Base-by-base conservation (phyloP, 2,329 filamentous ascomycete species). In the Tolypocladium sp. region DNA sequence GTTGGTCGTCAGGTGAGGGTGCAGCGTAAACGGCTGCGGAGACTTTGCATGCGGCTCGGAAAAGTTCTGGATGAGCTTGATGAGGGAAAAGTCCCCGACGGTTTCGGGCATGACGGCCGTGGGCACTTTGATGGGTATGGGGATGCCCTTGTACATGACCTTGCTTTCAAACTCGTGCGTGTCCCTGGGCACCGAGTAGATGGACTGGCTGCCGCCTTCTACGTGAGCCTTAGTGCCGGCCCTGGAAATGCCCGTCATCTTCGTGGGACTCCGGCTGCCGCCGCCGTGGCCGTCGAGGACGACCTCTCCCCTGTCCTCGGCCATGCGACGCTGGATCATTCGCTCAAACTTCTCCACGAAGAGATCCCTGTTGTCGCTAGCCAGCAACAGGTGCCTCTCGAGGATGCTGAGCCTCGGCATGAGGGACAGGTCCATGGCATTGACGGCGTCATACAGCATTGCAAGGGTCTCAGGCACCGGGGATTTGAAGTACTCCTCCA, bases 341-440 rank as follows among this genome's bases (percentile, higher is more conserved):
- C 89, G 86, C 73, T 97, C 92, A 67, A 99, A 99, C 70, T 97
- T 99, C 70, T 99, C 94, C 38, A 97, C 84, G 69, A 99, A 99
- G 67, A 99, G 85, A 70, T 99, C 94, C 71, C 95, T 96, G 66
- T 92, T 92, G 67, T 97, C 92, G 70, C 89, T 96, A 10, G 90
- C 87, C 71, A 96, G 91, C 33, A 99, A 75, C 58, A 99, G 87
- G 66, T 91, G 87, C 56, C 89, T 84, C 74, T 99, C 94, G 9
- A 97, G 82, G 41, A 88, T 77, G 61, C 89, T 95, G 57, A 99
- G 79, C 64, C 82, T 88, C 1, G 94, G 94, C 85, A 99, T 90
- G 17, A 97, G 78, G 0, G 93, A 97, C 60, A 99, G 80, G 67
- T 99, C 94, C 94, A 99, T 99, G 58, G 85, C 86, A 71, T 99